Evolutionary conservation across 2,329 filamentous ascomycete genomes (phyloP).

Genomic region (Diplocarpon rosae): DNA sequence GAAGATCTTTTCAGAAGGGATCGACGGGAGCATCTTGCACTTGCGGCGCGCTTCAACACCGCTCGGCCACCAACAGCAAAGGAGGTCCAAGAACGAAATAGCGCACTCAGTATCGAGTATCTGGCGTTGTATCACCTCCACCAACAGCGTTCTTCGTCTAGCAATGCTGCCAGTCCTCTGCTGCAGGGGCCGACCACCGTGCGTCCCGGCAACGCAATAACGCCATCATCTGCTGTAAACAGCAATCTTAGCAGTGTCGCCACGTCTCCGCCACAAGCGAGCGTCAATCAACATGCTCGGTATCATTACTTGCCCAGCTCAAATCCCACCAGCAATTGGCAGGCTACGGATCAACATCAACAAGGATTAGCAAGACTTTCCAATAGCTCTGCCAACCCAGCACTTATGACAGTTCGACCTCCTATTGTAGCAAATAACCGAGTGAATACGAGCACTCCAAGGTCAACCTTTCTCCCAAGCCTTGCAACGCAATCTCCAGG

Average conservation of each 20-base stretch:
- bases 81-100: slow-evolving; percentile 21
- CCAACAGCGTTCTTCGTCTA: slow-evolving; percentile 7
- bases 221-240: neutral
- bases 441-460: slow-evolving; percentile 13
- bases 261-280: slow-evolving; percentile 2
- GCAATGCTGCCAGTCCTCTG: slow-evolving; percentile 3
- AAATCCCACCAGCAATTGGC: slow-evolving; percentile 7
- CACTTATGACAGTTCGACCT: slow-evolving; percentile 5
- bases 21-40: slow-evolving; percentile 25
- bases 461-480: slow-evolving; percentile 16
- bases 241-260: neutral
- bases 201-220: slow-evolving; percentile 6
- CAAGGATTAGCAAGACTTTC: slow-evolving; percentile 1
- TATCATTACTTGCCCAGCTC: slow-evolving; percentile 8
- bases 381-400: slow-evolving; percentile 10
- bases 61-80: slow-evolving; percentile 18
- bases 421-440: slow-evolving; percentile 9
- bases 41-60: slow-evolving; percentile 21
- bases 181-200: slow-evolving; percentile 7
- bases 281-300: slow-evolving; percentile 1
- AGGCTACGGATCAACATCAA: slow-evolving; percentile 4
- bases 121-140: slow-evolving; percentile 7
- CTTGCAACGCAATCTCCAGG: slow-evolving; percentile 21
- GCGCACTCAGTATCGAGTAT: slow-evolving; percentile 16
- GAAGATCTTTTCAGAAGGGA: slow-evolving; percentile 30